These are phyloP conservation scores for Blastobotrys aristatus DNA, from an alignment of 1,139 yeast species.

Conservation along the genomic window DNA sequence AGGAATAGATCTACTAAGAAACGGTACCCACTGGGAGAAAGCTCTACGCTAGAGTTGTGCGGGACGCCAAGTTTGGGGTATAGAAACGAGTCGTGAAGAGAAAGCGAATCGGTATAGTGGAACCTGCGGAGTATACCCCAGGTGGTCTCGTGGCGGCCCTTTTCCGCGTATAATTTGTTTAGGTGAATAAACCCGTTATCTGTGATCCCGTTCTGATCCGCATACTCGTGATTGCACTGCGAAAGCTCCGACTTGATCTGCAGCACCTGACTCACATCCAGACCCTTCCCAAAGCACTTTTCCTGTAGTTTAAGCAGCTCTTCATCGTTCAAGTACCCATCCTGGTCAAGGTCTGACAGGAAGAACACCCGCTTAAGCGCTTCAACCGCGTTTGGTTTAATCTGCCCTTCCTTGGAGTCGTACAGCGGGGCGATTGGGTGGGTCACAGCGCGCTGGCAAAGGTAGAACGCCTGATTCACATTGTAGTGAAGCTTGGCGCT, in stretches of 20 bases:
- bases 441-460: slow-evolving; percentile 87
- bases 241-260: slow-evolving; percentile 42
- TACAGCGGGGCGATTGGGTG: slow-evolving; percentile 92
- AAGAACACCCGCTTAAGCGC: slow-evolving; percentile 82
- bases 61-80: slow-evolving; percentile 77
- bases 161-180: slow-evolving; percentile 77
- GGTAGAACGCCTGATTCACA: slow-evolving; percentile 81
- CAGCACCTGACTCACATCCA: slow-evolving; percentile 49
- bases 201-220: slow-evolving; percentile 47
- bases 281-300: slow-evolving; percentile 63
- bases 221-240: slow-evolving; percentile 15
- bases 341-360: slow-evolving; percentile 84
- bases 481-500: slow-evolving; percentile 77
- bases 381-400: slow-evolving; percentile 69
- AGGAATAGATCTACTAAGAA: slow-evolving; percentile 86
- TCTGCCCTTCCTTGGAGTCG: slow-evolving; percentile 80
- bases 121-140: slow-evolving; percentile 91
- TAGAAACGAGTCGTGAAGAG: slow-evolving; percentile 70
- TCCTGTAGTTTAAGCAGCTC: slow-evolving; percentile 67
- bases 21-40: slow-evolving; percentile 89
- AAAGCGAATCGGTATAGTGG: slow-evolving; percentile 86
- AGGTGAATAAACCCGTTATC: slow-evolving; percentile 70
- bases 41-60: slow-evolving; percentile 73
- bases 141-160: slow-evolving; percentile 90
- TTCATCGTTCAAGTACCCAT: slow-evolving; percentile 64